Evolutionary conservation across 2,329 filamentous ascomycete genomes (phyloP).

Genomic region (Thielaviopsis euricoi): DNA sequence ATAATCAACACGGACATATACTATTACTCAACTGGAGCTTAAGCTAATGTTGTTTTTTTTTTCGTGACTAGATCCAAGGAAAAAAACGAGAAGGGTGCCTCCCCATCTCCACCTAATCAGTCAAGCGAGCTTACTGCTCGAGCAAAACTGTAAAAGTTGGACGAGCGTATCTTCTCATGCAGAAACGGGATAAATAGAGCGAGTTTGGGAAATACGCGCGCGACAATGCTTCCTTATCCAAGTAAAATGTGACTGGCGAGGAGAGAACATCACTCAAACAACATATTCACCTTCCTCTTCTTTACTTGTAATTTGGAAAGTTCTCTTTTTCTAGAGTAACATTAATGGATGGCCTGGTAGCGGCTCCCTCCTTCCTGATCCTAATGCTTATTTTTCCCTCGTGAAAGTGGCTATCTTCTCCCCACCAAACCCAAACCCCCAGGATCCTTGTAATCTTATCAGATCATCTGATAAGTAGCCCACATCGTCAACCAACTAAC

Average conservation of each 20-base stretch:
- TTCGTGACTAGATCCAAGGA: not conserved
- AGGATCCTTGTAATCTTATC: constrained; percentile 15
- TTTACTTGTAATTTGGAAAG: not conserved
- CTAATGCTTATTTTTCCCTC: not conserved
- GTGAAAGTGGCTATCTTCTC: not conserved
- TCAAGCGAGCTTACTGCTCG: not conserved
- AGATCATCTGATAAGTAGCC: constrained; percentile 17
- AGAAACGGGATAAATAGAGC: not conserved
- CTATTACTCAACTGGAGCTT: not conserved
- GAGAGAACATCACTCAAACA: not conserved
- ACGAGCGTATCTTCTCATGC: not conserved
- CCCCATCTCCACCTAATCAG: not conserved
- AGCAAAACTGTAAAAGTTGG: not conserved
- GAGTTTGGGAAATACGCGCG: not conserved
- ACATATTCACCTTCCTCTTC: not conserved
- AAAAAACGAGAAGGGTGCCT: not conserved
- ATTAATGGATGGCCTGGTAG: not conserved
- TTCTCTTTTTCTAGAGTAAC: not conserved
- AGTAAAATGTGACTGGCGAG: not conserved
- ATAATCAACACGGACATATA: not conserved
- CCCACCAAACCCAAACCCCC: not conserved
- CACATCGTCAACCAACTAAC: too few relatives aligned
- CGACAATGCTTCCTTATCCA: not conserved
- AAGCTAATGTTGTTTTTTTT: not conserved
- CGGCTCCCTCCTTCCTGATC: not conserved